Evolutionary conservation across 176 grass and related monocot species (phyloP), one percentile per base, ranked within the genome.

Genomic region (Alloteropsis semialata): DNA sequence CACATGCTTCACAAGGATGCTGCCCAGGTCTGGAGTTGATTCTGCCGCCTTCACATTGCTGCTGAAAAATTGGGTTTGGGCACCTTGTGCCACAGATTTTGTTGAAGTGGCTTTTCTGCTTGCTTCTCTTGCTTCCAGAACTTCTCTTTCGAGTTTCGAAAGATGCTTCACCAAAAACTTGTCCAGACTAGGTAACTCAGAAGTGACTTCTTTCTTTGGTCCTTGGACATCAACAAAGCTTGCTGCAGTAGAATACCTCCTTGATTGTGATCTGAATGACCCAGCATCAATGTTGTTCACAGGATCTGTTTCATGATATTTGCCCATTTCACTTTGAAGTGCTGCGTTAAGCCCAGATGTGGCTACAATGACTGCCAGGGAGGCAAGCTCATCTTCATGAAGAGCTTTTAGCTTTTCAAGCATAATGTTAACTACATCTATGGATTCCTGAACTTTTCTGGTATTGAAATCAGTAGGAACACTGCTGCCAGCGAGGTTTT

Each of bases 321-420:
- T 87, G 14, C 70, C 74, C 69, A 58, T 66, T 8, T 98, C 90
- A 81, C 80, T 90, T 81, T 92, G 85, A 84, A 99, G 91, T 36
- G 81, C 87, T 44, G 91, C 91, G 78, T 92, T 99, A 27, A 99
- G 84, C 24, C 93, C 97, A 85, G 91, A 92, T 21, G 97, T 96
- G 70, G 97, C 97, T 22, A 99, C 93, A 77, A 99, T 94, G 63
- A 96, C 79, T 68, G 91, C 91, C 33, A 99, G 82, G 86, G 96
- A 96, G 65, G 91, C 72, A 78, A 99, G 88, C 58, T 99, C 89
- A 22, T 96, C 87, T 87, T 94, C 93, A 74, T 83, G 78, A 57
- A 99, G 87, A 82, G 85, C 82, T 82, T 99, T 96, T 50, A 96
- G 69, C 77, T 91, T 89, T 54, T 87, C 80, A 73, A 99, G 85